Percentiles rank a stretch among this genome's conserved stretches.
phyloP scores from a whole-genome alignment of 139 green algal genomes.

The Coelastrella sp. region DNA sequence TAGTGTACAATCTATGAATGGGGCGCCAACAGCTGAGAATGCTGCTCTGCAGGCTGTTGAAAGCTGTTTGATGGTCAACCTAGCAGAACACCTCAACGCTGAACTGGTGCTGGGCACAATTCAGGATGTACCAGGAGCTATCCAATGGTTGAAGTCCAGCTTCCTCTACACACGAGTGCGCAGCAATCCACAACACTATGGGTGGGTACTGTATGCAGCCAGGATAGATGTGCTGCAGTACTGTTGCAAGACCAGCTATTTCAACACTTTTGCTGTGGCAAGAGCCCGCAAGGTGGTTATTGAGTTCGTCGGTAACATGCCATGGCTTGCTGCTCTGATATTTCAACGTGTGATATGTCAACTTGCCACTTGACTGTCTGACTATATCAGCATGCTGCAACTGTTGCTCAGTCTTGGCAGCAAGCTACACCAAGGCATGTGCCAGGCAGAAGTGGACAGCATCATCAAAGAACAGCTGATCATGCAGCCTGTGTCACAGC shows the following conservation, averaged over 20 bases:
- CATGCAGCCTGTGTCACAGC: conserved; percentile 59
- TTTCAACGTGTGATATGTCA: no score
- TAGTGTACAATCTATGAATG: no score
- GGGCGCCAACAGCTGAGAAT: no score
- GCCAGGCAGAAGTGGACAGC: conserved; percentile 57
- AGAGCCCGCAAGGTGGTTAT: no score
- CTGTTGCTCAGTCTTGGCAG: neutral
- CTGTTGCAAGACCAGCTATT: no score
- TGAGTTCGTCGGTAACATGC: no score
- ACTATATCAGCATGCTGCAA: neutral
- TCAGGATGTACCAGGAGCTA: conserved; percentile 67
- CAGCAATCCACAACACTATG: conserved; percentile 50
- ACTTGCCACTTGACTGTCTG: no score
- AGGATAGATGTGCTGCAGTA: no score
- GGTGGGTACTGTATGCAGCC: no score
- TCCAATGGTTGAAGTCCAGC: conserved; percentile 84
- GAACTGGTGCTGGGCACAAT: conserved; percentile 82
- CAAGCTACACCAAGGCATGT: conserved; percentile 17
- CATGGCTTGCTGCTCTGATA: no score
- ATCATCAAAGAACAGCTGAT: conserved; percentile 69
- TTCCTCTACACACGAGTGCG: conserved; percentile 84
- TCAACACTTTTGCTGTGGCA: no score
- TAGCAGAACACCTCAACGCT: conserved; percentile 87
- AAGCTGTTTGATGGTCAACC: conserved; percentile 63
- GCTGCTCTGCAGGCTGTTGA: conserved; percentile 75